Percentiles rank a stretch among this genome's conserved stretches.
phyloP scores from a whole-genome alignment of 2,329 filamentous ascomycete genomes.

The Cylindrodendrum hubeiense region DNA sequence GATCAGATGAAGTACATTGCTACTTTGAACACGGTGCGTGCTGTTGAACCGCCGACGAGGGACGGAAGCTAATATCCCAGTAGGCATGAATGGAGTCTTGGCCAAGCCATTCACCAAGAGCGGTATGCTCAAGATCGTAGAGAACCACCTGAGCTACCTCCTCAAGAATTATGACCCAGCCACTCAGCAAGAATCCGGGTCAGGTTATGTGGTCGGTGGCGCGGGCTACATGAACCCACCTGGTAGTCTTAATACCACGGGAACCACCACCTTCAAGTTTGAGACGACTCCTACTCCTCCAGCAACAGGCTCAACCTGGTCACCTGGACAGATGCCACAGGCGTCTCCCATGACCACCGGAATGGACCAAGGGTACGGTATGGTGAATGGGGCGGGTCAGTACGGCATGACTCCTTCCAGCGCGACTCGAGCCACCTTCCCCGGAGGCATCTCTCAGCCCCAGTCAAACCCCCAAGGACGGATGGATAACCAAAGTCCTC shows the following conservation, averaged over 20 bases:
- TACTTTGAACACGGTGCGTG: conserved; percentile 94
- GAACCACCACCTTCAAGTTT: conserved; percentile 57
- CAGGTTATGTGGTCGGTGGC: conserved; percentile 49
- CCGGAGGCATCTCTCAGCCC: conserved; percentile 38
- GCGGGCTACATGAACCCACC: conserved; percentile 52
- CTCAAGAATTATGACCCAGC: conserved; percentile 72
- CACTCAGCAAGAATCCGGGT: conserved; percentile 54
- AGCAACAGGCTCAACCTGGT: conserved; percentile 61
- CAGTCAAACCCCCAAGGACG: conserved; percentile 38
- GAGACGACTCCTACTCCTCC: conserved; percentile 69
- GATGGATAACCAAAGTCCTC: conserved; percentile 57
- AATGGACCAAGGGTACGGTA: conserved; percentile 61
- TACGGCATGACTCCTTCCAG: conserved; percentile 52
- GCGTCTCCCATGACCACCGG: conserved; percentile 57
- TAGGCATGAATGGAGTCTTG: conserved; percentile 97
- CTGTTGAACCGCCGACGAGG: not conserved
- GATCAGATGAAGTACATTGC: conserved; percentile 95
- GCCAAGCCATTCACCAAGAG: conserved; percentile 97
- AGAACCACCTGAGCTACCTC: conserved; percentile 88
- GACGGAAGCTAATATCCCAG: conserved; percentile 32
- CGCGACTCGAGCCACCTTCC: conserved; percentile 45
- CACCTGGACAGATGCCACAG: conserved; percentile 65
- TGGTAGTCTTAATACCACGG: conserved; percentile 41
- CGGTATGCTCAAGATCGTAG: conserved; percentile 85
- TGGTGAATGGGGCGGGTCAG: conserved; percentile 56